Evolutionary conservation across 495 filamentous ascomycete species (phyloP).

Genomic region (Xylaria longipes): DNA sequence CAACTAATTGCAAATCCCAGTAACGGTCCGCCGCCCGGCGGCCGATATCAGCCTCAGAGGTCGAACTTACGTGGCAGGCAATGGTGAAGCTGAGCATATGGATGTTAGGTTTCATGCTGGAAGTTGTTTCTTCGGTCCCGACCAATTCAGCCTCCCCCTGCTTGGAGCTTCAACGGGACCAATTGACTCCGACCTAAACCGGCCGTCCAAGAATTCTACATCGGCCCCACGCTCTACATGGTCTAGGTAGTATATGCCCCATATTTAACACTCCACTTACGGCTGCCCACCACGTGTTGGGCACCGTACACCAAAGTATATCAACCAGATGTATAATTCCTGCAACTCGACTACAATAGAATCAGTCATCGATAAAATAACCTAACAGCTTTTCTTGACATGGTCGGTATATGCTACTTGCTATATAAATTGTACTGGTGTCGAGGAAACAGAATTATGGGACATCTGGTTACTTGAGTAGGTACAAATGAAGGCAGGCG

Average conservation of each 20-base stretch:
- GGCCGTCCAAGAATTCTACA: background rate
- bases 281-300: no score
- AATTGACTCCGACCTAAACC: background rate
- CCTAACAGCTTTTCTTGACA: background rate
- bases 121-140: constrained; percentile 14
- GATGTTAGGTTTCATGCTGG: constrained; percentile 1
- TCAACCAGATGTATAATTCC: background rate
- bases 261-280: background rate
- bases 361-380: background rate
- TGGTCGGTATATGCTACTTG: no score
- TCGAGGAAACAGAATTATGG: background rate
- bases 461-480: background rate
- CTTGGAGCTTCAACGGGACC: background rate
- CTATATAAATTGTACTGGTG: background rate
- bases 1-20: background rate
- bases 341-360: background rate
- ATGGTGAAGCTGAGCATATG: constrained; percentile 14
- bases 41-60: background rate
- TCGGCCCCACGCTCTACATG: background rate
- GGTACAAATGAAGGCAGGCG: background rate
- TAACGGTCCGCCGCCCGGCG: background rate
- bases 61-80: constrained; percentile 12
- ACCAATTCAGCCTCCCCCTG: background rate
- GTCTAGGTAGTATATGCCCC: background rate
- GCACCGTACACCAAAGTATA: background rate